Percentiles rank a stretch among this genome's conserved stretches.
These are phyloP conservation scores for Rhodamnia argentea DNA, from an alignment of 345 rosid species.

Conservation along the genomic window DNA sequence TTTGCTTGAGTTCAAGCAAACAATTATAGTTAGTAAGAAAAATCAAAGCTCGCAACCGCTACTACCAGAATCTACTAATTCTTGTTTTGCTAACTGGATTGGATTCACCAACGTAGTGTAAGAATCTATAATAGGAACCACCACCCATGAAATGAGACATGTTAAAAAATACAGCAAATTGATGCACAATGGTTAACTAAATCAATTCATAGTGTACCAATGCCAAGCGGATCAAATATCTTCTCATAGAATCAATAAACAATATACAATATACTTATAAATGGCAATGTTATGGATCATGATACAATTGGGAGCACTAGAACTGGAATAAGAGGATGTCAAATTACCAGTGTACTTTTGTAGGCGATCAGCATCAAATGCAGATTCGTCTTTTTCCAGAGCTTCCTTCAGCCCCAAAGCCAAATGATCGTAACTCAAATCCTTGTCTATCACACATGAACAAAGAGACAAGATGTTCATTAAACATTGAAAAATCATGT, in stretches of 20 bases:
- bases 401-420: conserved; percentile 67
- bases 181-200: neutral
- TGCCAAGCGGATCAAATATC: neutral
- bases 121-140: neutral
- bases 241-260: neutral
- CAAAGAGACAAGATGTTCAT: neutral
- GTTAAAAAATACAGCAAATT: neutral
- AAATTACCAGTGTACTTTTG: conserved; percentile 52
- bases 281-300: neutral
- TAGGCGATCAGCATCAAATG: conserved; percentile 61
- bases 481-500: neutral
- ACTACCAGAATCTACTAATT: neutral
- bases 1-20: neutral
- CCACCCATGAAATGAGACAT: neutral
- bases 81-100: neutral
- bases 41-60: neutral
- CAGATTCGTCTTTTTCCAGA: conserved; percentile 51
- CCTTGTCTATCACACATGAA: conserved; percentile 31
- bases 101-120: neutral
- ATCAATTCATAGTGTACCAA: neutral
- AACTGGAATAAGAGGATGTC: neutral
- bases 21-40: neutral
- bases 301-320: neutral
- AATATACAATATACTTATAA: neutral
- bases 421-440: conserved; percentile 48